Evolutionary conservation across 768 basidiomycete genomes (phyloP), one percentile per base, ranked within the genome.

Genomic region (Leccinum longicurvipes): DNA sequence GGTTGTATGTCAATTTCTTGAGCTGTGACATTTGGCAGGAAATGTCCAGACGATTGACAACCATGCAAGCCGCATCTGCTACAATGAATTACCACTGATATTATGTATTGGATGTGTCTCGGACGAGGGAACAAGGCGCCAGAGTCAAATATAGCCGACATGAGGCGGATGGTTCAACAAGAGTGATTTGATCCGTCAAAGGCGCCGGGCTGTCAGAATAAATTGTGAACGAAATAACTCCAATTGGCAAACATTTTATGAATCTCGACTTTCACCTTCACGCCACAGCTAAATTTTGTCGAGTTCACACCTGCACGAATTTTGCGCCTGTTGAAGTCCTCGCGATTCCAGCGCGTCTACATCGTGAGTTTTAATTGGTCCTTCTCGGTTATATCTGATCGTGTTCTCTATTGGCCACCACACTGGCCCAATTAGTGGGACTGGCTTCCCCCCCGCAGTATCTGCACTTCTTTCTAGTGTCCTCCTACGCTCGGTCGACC

Each of bases 391-490:
- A 6, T 31, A 29, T 39, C 47, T 60, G 27, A 56, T 24, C 23
- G 21, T 1, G 28, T 24, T 7, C 3, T n/a, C n/a, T n/a, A n/a
- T n/a, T n/a, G n/a, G n/a, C n/a, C n/a, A n/a, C n/a, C n/a, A n/a
- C n/a, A n/a, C 17, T 21, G 25, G 25, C n/a, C 34, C 7, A 4
- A 36, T 1, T 29, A 63, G 56, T 52, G 65, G 65, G 55, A 64
- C 64, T 55, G 59, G 53, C 54, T 64, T 58, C 49, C 39, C 39
- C 55, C 46, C 59, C 47, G 46, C 62, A 53, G 1, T 55, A 53
- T 29, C 41, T 21, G 50, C 53, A 19, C 39, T 41, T 57, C 39
- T 56, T 51, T 50, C 39, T 42, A 49, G 9, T 12, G 36, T 36
- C 46, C 42, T 52, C 39, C 39, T 27, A 29, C 56, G 42, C 44